Base-by-base conservation (phyloP, 2,329 filamentous ascomycete species). In the Talaromyces piceae region DNA sequence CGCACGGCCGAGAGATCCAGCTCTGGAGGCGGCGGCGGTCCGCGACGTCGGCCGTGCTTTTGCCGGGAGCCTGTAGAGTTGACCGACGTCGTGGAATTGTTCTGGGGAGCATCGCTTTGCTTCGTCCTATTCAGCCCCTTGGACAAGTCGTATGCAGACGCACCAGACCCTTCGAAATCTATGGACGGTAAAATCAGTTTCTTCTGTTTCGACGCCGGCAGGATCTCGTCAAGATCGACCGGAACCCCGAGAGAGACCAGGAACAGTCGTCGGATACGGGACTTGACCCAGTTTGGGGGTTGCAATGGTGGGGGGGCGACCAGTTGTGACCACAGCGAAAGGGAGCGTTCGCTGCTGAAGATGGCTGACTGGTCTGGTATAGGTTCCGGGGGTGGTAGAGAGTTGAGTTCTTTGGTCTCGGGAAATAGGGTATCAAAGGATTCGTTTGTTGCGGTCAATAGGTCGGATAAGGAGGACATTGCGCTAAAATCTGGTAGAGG, bases 221-320 rank as follows among this genome's bases (percentile, higher is more conserved):
- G 80, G 50, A 98, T 97, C 73, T 98, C 93, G 69, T 98, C 93
- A 0, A 98, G 78, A 62, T 98, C 93, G 41, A 98, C 89, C 1
- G 93, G 93, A 0, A 98, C 93, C 16, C 93, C 93, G 0, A 98
- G 81, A 1, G 91, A 96, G 49, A 98, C 91, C 39, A 98, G 82
- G 67, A 98, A 98, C 23, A 98, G 81, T 25, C 93, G 87, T 49
- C 93, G 84, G 60, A 95, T 98, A 47, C 91, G 88, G 48, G 90
- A 95, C 57, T 93, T 88, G 53, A 96, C 94, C 93, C 93, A 98
- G 69, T 98, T 93, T 0, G 93, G 91, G 5, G 93, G 93, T 62
- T 95, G 90, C 31, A 98, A 81, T 2, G 93, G 91, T 2, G 93
- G 93, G 18, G 93, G 91, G 2, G 91, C 91, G 26, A 96, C 89